Base-by-base conservation (phyloP, 768 basidiomycete species). In the Tricholoma saponaceum region DNA sequence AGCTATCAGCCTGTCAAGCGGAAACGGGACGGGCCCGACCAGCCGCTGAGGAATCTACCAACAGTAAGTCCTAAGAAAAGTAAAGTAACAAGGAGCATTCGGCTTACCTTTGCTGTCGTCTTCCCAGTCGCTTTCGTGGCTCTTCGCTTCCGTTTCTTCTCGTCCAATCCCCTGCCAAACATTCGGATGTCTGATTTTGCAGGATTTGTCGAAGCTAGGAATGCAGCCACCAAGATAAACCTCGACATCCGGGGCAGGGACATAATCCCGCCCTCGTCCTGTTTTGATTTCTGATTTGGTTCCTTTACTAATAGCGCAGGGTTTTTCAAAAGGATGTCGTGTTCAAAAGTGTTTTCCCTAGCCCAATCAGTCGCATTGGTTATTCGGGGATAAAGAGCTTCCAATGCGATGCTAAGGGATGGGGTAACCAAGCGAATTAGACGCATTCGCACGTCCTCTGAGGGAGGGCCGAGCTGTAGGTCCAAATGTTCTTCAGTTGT, bases 201-300 rank as follows among this genome's bases (percentile, higher is more conserved):
- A 2, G 94, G 93, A 65, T 96, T 97, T 41, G 87, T 89, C 41
- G 91, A 92, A 5, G 92, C 91, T 39, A 94, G 71, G 66, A 86
- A 96, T 86, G 78, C 70, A 16, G 90, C 88, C 3, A 94, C 69
- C 4, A 95, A 72, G 22, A 94, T 76, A 63, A 84, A 93, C 64
- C 88, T 89, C 20, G 85, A 84, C 78, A 90, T 82, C 4, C 81
- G 79, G 1, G 87, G 85, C 33, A 89, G 74, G 18, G 74, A 70
- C 4, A 68, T 67, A 14, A 76, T 65, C 25, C 63, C 66, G 44
- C 64, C 54, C 41, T 56, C 52, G 14, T 57, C 43, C 20, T 25
- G 35, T 22, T 37, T 55, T 28, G 35, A 33, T 41, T 46, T 35
- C 23, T 55, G 35, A 10, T 37, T 58, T 5, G 33, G 35, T 3